Conservation (phyloP, 1,284 basidiomycete species). For the Rhodotorula sp. region DNA sequence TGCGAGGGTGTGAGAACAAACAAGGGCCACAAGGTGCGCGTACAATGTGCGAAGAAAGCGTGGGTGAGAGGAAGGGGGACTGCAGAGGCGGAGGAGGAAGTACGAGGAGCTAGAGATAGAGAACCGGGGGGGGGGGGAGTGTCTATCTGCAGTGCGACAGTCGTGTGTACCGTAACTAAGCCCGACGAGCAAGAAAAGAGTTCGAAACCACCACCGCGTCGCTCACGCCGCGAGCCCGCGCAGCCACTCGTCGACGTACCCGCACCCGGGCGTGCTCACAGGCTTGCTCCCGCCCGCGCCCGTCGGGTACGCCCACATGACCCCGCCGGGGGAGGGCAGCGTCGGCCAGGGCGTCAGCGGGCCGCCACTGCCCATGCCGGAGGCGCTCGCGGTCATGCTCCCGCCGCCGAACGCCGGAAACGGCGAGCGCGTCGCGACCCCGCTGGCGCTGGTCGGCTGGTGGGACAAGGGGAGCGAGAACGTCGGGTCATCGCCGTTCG, state of each 20-base stretch:
- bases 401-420: neutral
- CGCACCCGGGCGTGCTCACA: neutral
- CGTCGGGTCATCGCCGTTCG: neutral
- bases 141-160: neutral
- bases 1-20: no score
- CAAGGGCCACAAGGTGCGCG: neutral
- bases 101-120: neutral
- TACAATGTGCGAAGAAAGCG: neutral
- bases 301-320: neutral
- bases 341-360: neutral
- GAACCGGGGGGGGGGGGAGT: neutral
- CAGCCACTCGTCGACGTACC: constrained; percentile 6
- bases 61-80: neutral
- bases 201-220: neutral
- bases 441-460: neutral
- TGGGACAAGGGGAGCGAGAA: constrained; percentile 1
- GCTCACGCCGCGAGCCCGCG: neutral
- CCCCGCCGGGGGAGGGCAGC: neutral
- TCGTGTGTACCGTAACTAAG: no score
- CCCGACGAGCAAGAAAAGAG: neutral
- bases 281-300: neutral
- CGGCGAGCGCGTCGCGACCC: neutral
- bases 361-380: no score
- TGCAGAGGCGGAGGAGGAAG: neutral
- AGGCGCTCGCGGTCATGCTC: no score